A percentile compares a stretch with the other conserved stretches of the same genome.
Evolutionary conservation across 78 protist genomes (phyloP).

Genomic region (Dictyostelium capitatum): DNA sequence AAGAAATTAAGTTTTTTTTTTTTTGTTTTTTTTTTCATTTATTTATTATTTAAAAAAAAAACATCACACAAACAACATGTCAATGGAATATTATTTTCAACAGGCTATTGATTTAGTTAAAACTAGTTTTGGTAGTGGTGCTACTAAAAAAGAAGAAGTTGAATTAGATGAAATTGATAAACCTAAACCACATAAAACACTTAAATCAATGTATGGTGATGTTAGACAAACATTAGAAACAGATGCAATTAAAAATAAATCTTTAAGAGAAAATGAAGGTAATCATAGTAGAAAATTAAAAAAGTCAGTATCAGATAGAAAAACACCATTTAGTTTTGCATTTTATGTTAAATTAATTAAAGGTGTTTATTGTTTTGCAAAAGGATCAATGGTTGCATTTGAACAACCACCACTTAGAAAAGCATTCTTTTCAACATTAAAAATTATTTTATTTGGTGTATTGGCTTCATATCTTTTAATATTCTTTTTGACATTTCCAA

Average conservation of each 20-base stretch:
- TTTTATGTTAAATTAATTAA: conserved; percentile 50
- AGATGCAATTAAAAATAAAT: background rate
- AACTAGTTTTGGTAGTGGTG: background rate
- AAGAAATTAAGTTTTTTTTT: background rate
- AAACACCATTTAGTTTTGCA: conserved; percentile 19
- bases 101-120: background rate
- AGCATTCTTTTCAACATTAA: conserved; percentile 19
- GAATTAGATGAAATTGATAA: background rate
- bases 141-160: background rate
- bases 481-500: conserved; percentile 20
- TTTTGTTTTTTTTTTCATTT: background rate
- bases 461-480: conserved; percentile 23
- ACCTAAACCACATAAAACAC: background rate
- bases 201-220: background rate
- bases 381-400: conserved; percentile 8
- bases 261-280: conserved; percentile 4
- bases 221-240: background rate
- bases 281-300: background rate
- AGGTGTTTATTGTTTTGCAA: conserved; percentile 16
- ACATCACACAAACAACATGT: background rate
- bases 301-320: conserved; percentile 41
- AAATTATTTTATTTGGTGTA: conserved; percentile 18
- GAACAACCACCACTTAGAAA: background rate
- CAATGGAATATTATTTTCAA: background rate
- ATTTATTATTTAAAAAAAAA: background rate